Base-by-base conservation (phyloP, 2,329 filamentous ascomycete species). In the Fusarium tjaetaba region DNA sequence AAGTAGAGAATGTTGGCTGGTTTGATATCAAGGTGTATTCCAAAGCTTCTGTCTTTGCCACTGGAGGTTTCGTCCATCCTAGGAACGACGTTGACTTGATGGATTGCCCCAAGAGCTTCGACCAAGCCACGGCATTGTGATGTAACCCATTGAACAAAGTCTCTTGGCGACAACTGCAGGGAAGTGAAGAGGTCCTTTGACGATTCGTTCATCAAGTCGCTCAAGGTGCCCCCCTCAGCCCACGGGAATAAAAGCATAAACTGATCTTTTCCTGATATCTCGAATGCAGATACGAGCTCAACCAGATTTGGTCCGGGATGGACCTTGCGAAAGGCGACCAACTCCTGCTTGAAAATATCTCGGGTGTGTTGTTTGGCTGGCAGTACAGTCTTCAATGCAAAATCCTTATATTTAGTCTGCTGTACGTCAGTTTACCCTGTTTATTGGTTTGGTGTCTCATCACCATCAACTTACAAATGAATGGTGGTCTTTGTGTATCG, bases 211-310 rank as follows among this genome's bases (percentile, higher is more conserved):
- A 69, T 63, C 8, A 69, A 2, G 5, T 63, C 36, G 1, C 10
- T 6, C 18, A 68, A 4, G 14, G 16, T 69, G 0, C 64, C 66
- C 1, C 45, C 64, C 2, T 58, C 38, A 2, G 66, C 66, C 66
- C 63, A 69, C 0, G 63, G 57, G 6, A 68, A 70, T 1, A 68
- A 59, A 20, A 69, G 48, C 49, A 51, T 60, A 18, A 36, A 68
- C 4, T 9, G 32, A 1, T 28, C 3, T 9, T 48, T 48, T 24
- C 18, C 5, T 8, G 18, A 36, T 7, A 61, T 45, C 6, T 68
- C 49, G 22, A 70, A 32, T 13, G 66, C 2, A 46, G 57, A 38
- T 9, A 49, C 0, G 2, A 68, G 18, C 15, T 70, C 45, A 0
- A 68, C 13, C 7, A 70, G 15, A 7, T 68, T 65, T 3, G 51